A percentile compares a stretch with the other conserved stretches of the same genome.
Conservation (phyloP, 768 basidiomycete genomes). For the Cubamyces sp. region DNA sequence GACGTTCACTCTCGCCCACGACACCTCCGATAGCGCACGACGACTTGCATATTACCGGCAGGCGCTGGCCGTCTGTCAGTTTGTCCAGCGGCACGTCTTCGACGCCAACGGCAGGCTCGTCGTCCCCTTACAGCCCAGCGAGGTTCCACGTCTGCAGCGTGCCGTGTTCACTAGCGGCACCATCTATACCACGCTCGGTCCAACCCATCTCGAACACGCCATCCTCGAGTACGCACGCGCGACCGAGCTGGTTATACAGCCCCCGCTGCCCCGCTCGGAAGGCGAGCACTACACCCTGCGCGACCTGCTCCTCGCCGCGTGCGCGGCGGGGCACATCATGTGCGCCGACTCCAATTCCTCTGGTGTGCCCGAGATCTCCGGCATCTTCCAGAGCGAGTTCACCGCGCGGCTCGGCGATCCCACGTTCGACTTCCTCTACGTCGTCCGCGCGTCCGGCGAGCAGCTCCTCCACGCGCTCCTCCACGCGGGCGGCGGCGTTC, state of each 20-base stretch:
- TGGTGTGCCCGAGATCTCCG: slow-evolving; percentile 30
- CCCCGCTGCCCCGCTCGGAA: slow-evolving; percentile 30
- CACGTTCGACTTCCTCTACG: slow-evolving; percentile 41
- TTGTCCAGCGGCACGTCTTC: slow-evolving; percentile 36
- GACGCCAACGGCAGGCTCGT: slow-evolving; percentile 29
- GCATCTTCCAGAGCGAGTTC: slow-evolving; percentile 28
- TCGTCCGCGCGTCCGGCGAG: slow-evolving; percentile 40
- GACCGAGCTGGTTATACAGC: slow-evolving; percentile 46
- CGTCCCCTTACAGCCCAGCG: slow-evolving; percentile 34
- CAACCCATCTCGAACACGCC: slow-evolving; percentile 35
- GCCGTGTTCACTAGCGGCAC: slow-evolving; percentile 48
- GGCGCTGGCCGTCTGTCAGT: slow-evolving; percentile 40
- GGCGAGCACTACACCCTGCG: slow-evolving; percentile 37
- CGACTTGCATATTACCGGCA: slow-evolving; percentile 30
- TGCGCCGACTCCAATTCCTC: slow-evolving; percentile 28
- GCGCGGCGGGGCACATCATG: slow-evolving; percentile 39
- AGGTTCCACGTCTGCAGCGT: slow-evolving; percentile 49
- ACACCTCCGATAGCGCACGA: slow-evolving; percentile 7
- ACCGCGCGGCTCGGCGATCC: slow-evolving; percentile 35
- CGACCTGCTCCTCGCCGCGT: slow-evolving; percentile 45
- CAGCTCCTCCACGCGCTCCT: slow-evolving; percentile 39
- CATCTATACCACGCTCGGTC: slow-evolving; percentile 37
- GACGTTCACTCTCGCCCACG: slow-evolving; percentile 32
- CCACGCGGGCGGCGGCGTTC: slow-evolving; percentile 40
- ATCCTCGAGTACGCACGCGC: slow-evolving; percentile 45